These are phyloP conservation scores for Tulasnella sp. DNA, from an alignment of 768 basidiomycete species.

Conservation along the genomic window DNA sequence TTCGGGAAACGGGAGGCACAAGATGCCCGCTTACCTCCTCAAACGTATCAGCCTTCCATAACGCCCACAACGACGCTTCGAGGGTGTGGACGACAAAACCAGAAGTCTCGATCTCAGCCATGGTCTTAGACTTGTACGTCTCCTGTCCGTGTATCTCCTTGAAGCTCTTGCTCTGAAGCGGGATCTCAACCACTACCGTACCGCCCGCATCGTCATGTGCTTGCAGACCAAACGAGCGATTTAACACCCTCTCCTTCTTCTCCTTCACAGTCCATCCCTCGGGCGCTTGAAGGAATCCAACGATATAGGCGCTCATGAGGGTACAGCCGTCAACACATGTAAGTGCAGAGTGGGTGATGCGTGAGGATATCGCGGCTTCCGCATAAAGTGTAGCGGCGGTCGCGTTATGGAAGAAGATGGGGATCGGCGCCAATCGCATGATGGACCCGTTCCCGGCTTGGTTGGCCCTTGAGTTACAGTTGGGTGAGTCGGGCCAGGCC, in stretches of 20 bases:
- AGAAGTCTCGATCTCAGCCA: conserved; percentile 10
- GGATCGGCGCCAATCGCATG: conserved; percentile 14
- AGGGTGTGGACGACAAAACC: conserved; percentile 18
- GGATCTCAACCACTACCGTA: neutral
- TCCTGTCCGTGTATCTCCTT: neutral
- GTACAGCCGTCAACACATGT: conserved; percentile 6
- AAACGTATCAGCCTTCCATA: conserved; percentile 14
- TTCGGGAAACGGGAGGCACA: neutral
- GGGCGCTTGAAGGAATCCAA: conserved; percentile 8
- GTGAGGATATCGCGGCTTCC: neutral
- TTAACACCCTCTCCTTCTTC: conserved; percentile 11
- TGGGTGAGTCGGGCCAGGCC: neutral
- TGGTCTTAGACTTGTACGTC: conserved; percentile 10
- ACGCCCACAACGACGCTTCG: conserved; percentile 17
- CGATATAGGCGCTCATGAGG: conserved; percentile 6
- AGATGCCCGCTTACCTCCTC: conserved; percentile 13
- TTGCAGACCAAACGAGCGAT: neutral
- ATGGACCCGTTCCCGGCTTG: conserved; percentile 14
- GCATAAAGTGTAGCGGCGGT: neutral
- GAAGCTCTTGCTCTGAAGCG: neutral
- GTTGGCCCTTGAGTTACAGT: neutral
- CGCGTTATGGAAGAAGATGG: conserved; percentile 7
- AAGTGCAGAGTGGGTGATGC: conserved; percentile 1
- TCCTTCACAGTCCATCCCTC: neutral
- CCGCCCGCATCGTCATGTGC: conserved; percentile 1